Conservation (phyloP, 257 asterid species). For the Gentiana straminea region DNA sequence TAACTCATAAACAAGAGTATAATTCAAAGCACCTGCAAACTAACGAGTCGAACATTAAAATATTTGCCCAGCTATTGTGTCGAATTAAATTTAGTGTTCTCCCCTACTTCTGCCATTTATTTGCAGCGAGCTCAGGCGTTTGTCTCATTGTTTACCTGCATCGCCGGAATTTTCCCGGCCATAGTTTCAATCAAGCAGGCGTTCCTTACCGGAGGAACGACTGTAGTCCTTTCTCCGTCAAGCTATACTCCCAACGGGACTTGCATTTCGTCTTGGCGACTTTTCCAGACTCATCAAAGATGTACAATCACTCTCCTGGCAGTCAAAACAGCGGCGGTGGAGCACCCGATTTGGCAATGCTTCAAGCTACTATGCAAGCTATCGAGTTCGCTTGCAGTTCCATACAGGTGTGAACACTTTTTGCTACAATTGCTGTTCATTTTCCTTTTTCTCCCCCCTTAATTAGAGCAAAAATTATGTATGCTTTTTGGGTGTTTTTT, state of each 20-base stretch:
- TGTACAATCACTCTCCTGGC: slow-evolving; percentile 25
- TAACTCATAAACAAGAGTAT: too few relatives aligned
- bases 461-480: neutral
- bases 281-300: slow-evolving; percentile 16
- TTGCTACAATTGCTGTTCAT: neutral
- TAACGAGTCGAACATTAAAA: too few relatives aligned
- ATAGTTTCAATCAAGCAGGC: neutral
- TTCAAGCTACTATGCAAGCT: slow-evolving; percentile 76
- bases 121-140: too few relatives aligned
- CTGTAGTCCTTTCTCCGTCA: neutral
- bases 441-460: neutral
- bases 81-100: too few relatives aligned
- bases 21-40: too few relatives aligned
- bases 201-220: neutral
- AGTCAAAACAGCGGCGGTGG: slow-evolving; percentile 26
- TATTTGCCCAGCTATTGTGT: too few relatives aligned
- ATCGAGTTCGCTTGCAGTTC: slow-evolving; percentile 81
- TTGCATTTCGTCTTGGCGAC: neutral
- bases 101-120: too few relatives aligned
- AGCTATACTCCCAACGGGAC: too few relatives aligned
- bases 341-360: slow-evolving; percentile 52
- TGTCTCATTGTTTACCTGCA: neutral
- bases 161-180: too few relatives aligned
- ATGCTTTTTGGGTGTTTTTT: too few relatives aligned
- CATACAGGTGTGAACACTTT: slow-evolving; percentile 44